Evolutionary conservation across 371 early-diverging fungal genomes (phyloP).

Genomic region (Rhizopus sp.): DNA sequence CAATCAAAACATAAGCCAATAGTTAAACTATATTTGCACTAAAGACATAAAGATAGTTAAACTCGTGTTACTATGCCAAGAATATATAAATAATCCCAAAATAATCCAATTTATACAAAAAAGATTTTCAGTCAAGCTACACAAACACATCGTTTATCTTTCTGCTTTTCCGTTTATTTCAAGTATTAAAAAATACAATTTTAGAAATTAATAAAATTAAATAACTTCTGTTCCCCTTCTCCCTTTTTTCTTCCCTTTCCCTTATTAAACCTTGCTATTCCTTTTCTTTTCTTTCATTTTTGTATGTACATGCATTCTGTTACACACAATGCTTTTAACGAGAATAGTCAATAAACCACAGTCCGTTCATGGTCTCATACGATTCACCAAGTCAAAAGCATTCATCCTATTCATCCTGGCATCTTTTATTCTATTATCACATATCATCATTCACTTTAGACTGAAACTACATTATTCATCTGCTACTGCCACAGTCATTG

Average conservation of each 20-base stretch:
- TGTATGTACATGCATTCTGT: too few relatives aligned
- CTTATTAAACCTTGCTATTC: not conserved
- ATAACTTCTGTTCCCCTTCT: too few relatives aligned
- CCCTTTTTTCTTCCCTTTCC: not conserved
- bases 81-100: not conserved
- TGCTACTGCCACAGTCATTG: not conserved
- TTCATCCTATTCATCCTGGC: too few relatives aligned
- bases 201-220: too few relatives aligned
- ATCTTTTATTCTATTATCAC: too few relatives aligned
- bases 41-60: too few relatives aligned
- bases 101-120: not conserved
- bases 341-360: not conserved
- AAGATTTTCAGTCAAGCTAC: not conserved
- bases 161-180: not conserved
- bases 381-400: too few relatives aligned
- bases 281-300: slow-evolving; percentile 1
- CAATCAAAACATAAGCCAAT: too few relatives aligned
- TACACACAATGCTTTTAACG: too few relatives aligned
- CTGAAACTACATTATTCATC: too few relatives aligned
- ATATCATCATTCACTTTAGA: too few relatives aligned
- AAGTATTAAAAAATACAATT: not conserved
- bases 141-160: not conserved
- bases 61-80: not conserved
- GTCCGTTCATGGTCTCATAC: not conserved
- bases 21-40: too few relatives aligned